These are phyloP conservation scores for Pontederia paniculata DNA, from an alignment of 176 grass and related monocot species.

Conservation along the genomic window DNA sequence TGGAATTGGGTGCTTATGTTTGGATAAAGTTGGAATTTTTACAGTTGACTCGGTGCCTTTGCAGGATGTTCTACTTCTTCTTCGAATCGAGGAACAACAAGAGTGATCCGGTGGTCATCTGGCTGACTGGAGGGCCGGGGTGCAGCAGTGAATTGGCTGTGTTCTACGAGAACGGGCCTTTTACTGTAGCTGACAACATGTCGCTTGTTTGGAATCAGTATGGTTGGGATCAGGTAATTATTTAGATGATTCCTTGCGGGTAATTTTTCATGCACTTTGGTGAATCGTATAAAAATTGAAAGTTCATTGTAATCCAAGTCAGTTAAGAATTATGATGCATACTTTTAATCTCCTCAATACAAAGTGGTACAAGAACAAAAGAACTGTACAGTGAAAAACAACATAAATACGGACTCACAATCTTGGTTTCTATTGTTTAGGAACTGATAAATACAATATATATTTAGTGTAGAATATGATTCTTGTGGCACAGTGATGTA, in stretches of 20 bases:
- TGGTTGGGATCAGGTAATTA: slow-evolving; percentile 76
- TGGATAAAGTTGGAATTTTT: neutral
- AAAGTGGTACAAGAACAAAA: too few relatives aligned
- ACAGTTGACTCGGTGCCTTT: neutral
- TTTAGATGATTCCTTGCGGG: neutral
- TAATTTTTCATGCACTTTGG: neutral
- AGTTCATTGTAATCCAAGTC: neutral
- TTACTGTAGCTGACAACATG: slow-evolving; percentile 57
- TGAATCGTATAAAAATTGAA: neutral
- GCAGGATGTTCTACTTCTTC: slow-evolving; percentile 98
- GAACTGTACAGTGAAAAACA: too few relatives aligned
- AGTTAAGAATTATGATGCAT: too few relatives aligned
- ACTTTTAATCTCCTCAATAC: too few relatives aligned
- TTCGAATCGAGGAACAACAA: slow-evolving; percentile 78
- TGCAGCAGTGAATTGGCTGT: slow-evolving; percentile 95
- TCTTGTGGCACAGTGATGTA: too few relatives aligned
- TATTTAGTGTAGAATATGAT: too few relatives aligned
- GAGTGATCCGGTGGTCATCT: slow-evolving; percentile 79
- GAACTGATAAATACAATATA: too few relatives aligned
- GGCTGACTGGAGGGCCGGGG: slow-evolving; percentile 90
- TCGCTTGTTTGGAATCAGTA: slow-evolving; percentile 77
- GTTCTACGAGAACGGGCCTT: slow-evolving; percentile 96
- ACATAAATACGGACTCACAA: too few relatives aligned
- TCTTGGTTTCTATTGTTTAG: too few relatives aligned
- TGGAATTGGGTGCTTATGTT: neutral